Percentiles rank a stretch among this genome's conserved stretches.
Conservation (phyloP, 345 rosid genomes). For the Citrus inodora region DNA sequence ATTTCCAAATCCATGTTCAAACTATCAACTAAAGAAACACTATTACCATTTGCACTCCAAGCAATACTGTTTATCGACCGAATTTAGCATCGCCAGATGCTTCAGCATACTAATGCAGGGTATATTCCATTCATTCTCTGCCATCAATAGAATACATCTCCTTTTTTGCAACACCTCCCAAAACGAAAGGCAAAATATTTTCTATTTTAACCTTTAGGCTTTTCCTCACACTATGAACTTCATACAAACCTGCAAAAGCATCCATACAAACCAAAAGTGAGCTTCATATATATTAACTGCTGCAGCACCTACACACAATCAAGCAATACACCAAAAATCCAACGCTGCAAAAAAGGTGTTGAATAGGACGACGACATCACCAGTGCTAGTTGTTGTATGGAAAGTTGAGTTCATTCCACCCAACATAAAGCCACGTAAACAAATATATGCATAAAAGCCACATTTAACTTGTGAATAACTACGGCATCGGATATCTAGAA, state of each 20-base stretch:
- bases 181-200: not conserved
- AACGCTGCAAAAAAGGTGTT: not conserved
- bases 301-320: not conserved
- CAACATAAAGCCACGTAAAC: not conserved
- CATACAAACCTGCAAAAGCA: slow-evolving; percentile 2
- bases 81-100: not conserved
- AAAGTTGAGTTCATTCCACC: not conserved
- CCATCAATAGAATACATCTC: not conserved
- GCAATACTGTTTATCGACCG: not conserved
- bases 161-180: not conserved
- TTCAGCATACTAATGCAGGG: not conserved
- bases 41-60: not conserved
- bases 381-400: not conserved
- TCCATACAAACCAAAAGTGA: not conserved
- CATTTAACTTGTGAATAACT: not conserved
- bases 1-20: slow-evolving; percentile 6
- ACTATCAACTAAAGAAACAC: not conserved
- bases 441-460: not conserved
- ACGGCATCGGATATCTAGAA: not conserved
- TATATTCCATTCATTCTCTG: not conserved
- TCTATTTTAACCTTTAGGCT: not conserved
- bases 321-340: not conserved
- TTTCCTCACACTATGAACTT: no score
- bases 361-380: not conserved
- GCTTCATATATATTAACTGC: not conserved